Conservation (phyloP, 148 eudicot species). For the Amaranthus hypochondriacus region DNA sequence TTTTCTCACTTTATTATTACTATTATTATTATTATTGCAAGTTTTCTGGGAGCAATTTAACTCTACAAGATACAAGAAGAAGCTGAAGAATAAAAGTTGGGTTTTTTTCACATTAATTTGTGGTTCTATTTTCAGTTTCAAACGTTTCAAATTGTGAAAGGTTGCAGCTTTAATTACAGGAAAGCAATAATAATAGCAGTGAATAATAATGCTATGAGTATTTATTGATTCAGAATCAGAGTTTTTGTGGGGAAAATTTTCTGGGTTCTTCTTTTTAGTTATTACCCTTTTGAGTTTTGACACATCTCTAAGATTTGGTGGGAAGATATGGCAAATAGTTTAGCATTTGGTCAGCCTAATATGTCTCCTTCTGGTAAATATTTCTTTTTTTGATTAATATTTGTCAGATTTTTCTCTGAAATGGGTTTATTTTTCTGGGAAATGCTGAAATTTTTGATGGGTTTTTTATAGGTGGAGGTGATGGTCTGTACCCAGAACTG, state of each 20-base stretch:
- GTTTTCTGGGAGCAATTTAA: constrained; percentile 4
- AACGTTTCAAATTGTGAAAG: constrained; percentile 22
- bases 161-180: constrained; percentile 16
- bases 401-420: background rate
- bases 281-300: background rate
- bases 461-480: constrained; percentile 24
- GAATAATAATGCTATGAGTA: background rate
- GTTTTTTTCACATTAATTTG: background rate
- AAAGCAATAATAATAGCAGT: background rate
- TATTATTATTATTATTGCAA: background rate
- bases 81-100: background rate
- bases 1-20: too few relatives aligned
- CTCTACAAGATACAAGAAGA: background rate
- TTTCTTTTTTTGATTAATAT: background rate
- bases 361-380: constrained; percentile 29
- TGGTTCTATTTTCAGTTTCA: constrained; percentile 8
- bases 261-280: background rate
- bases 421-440: background rate
- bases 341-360: constrained; percentile 43
- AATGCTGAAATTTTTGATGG: constrained; percentile 10
- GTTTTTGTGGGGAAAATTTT: background rate
- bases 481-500: constrained; percentile 57
- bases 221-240: background rate
- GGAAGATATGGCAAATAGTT: constrained; percentile 15
- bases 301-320: constrained; percentile 5